Evolutionary conservation across 768 basidiomycete species (phyloP).

Genomic region (Amanita pallidorosea): DNA sequence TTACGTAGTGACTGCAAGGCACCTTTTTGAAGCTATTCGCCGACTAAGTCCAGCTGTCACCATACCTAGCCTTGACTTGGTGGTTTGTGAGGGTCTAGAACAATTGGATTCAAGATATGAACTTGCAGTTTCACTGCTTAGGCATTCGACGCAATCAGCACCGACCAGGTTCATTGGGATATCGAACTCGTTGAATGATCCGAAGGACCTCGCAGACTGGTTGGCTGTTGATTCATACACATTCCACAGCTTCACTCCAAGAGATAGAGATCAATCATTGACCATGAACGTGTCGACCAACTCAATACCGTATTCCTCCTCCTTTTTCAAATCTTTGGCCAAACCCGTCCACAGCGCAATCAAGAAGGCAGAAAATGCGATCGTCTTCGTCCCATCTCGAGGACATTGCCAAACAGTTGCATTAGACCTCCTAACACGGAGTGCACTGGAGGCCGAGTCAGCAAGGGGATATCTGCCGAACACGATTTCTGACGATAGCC

Average conservation of each 20-base stretch:
- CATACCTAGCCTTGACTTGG: conserved; percentile 42
- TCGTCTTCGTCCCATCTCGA: conserved; percentile 86
- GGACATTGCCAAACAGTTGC: conserved; percentile 66
- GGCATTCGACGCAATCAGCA: conserved; percentile 48
- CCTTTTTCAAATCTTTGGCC: conserved; percentile 84
- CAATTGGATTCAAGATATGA: conserved; percentile 77
- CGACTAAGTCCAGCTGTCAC: conserved; percentile 16
- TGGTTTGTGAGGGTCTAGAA: conserved; percentile 81
- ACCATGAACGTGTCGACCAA: conserved; percentile 63
- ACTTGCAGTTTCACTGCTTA: conserved; percentile 63
- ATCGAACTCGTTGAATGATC: conserved; percentile 70
- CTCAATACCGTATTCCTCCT: conserved; percentile 76
- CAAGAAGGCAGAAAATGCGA: conserved; percentile 38
- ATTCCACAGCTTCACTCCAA: conserved; percentile 70
- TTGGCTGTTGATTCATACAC: conserved; percentile 54
- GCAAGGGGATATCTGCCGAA: conserved; percentile 57
- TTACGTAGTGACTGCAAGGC: conserved; percentile 43
- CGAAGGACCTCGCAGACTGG: conserved; percentile 76
- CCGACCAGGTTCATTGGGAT: conserved; percentile 71
- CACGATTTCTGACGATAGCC: conserved; percentile 33
- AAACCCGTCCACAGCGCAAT: conserved; percentile 83
- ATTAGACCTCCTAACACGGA: conserved; percentile 79
- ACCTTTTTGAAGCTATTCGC: conserved; percentile 35
- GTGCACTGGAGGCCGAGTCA: conserved; percentile 63
- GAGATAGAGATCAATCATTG: conserved; percentile 75